A percentile compares a stretch with the other conserved stretches of the same genome.
Conservation (phyloP, 1,284 basidiomycete genomes). For the Cryptococcus sp. region DNA sequence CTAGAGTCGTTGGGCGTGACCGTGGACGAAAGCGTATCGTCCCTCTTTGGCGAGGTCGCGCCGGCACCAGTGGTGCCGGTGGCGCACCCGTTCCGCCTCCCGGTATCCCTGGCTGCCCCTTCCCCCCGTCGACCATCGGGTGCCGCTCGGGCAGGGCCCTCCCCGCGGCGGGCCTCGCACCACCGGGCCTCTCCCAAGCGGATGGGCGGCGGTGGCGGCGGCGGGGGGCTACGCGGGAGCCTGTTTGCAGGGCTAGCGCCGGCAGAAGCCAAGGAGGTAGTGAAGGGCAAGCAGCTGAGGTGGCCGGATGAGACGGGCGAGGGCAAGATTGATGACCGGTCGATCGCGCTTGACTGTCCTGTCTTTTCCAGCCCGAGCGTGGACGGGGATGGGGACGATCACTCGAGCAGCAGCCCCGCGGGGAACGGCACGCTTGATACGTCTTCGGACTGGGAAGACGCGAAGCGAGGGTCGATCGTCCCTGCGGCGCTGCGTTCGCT, state of each 20-base stretch:
- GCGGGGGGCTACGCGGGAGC: slow-evolving; percentile 6
- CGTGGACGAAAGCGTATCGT: slow-evolving; percentile 9
- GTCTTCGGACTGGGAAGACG: slow-evolving; percentile 11
- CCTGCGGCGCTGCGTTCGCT: slow-evolving; percentile 12
- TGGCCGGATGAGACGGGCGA: slow-evolving; percentile 19
- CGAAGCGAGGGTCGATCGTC: slow-evolving; percentile 2
- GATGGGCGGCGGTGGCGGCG: no score
- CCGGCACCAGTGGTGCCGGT: slow-evolving; percentile 4
- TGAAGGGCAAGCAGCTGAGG: slow-evolving; percentile 4
- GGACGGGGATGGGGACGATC: no score
- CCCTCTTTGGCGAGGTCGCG: slow-evolving; percentile 14
- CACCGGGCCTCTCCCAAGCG: slow-evolving; percentile 13
- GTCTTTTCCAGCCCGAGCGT: slow-evolving; percentile 15
- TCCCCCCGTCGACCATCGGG: slow-evolving; percentile 14
- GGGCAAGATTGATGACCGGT: slow-evolving; percentile 19
- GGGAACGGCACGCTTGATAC: not conserved
- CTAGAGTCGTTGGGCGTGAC: slow-evolving; percentile 11
- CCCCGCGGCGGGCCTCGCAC: slow-evolving; percentile 4
- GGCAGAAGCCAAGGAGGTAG: not conserved
- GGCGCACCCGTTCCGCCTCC: slow-evolving; percentile 3
- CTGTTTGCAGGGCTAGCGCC: slow-evolving; percentile 3
- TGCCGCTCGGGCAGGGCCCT: not conserved
- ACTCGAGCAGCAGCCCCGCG: not conserved
- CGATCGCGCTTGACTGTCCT: slow-evolving; percentile 18
- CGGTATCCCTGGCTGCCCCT: slow-evolving; percentile 14